Percentiles rank a stretch among this genome's conserved stretches.
phyloP scores from a whole-genome alignment of 768 basidiomycete genomes.

The Suillus sp. region DNA sequence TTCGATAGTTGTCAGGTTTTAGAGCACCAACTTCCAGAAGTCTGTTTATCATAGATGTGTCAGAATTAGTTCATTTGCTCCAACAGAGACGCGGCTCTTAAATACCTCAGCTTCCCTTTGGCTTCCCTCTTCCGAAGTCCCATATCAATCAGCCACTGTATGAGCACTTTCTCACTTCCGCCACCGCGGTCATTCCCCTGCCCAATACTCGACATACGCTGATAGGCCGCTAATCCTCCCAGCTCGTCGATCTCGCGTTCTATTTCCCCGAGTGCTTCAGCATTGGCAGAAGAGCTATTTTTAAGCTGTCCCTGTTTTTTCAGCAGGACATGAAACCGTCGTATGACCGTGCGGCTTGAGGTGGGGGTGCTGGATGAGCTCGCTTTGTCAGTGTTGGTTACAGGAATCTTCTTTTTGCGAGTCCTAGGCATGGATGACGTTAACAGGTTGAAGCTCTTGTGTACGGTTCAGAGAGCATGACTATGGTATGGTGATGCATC shows the following conservation, averaged over 20 bases:
- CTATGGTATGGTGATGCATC: background rate
- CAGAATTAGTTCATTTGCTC: background rate
- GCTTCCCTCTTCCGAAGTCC: conserved; percentile 33
- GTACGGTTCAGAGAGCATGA: background rate
- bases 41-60: conserved; percentile 40
- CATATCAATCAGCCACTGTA: conserved; percentile 71
- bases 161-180: conserved; percentile 80
- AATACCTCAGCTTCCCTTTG: conserved; percentile 36
- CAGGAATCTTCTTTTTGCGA: conserved; percentile 47
- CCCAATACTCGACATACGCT: conserved; percentile 79
- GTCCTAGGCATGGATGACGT: conserved; percentile 40
- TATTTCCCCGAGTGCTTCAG: conserved; percentile 49
- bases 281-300: conserved; percentile 20
- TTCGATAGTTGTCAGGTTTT: conserved; percentile 76
- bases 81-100: conserved; percentile 13
- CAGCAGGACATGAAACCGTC: conserved; percentile 77
- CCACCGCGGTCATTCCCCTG: conserved; percentile 84
- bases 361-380: conserved; percentile 50
- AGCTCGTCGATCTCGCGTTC: conserved; percentile 62
- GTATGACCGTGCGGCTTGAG: conserved; percentile 73
- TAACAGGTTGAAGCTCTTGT: background rate
- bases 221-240: conserved; percentile 83
- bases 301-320: conserved; percentile 64
- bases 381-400: conserved; percentile 38
- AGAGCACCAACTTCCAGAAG: conserved; percentile 90